Conservation (phyloP, 176 grass and related monocot genomes). For the Juncus inflexus region DNA sequence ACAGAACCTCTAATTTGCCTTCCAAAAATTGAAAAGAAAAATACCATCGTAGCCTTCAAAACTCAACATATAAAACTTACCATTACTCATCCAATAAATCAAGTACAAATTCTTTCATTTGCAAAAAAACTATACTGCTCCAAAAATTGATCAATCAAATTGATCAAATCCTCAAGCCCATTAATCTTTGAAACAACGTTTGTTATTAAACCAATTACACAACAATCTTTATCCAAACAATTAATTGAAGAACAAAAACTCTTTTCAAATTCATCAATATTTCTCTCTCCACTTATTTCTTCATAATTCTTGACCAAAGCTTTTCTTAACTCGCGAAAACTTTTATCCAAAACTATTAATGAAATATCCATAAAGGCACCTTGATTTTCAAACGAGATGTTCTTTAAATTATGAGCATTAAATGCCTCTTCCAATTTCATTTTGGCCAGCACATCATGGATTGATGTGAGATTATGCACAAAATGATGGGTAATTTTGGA, state of each 20-base stretch:
- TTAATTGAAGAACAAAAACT: conserved; percentile 38
- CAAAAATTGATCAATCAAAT: conserved; percentile 37
- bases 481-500: conserved; percentile 33
- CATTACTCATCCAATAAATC: not conserved
- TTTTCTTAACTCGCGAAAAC: conserved; percentile 53
- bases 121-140: not conserved
- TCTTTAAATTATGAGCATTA: conserved; percentile 44
- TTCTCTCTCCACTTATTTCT: conserved; percentile 23
- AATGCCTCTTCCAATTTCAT: conserved; percentile 69
- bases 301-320: conserved; percentile 46
- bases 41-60: no score
- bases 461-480: conserved; percentile 54
- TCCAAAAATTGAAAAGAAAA: no score
- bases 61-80: no score
- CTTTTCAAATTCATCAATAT: conserved; percentile 15
- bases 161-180: conserved; percentile 56
- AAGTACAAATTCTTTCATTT: not conserved
- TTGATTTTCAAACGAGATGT: conserved; percentile 55
- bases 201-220: conserved; percentile 35
- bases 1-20: no score
- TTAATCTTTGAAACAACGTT: conserved; percentile 29
- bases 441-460: conserved; percentile 56
- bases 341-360: conserved; percentile 57
- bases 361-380: conserved; percentile 63
- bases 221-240: conserved; percentile 39